These are phyloP conservation scores for Ehretia macrophylla DNA, from an alignment of 257 asterid species.

Conservation along the genomic window DNA sequence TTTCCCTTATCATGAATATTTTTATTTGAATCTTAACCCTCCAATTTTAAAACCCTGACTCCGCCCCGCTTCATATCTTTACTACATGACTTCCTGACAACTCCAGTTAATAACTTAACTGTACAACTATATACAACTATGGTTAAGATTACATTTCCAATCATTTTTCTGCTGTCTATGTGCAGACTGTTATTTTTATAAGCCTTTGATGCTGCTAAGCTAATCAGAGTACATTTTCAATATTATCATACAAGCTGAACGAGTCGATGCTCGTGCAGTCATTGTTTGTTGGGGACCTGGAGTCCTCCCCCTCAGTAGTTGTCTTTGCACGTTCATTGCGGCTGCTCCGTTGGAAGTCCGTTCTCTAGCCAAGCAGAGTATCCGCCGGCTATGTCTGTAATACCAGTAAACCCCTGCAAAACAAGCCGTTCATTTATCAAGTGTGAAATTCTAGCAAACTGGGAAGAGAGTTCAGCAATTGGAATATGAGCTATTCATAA, in stretches of 20 bases:
- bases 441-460: background rate
- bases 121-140: too few relatives aligned
- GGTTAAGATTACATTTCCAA: too few relatives aligned
- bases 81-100: too few relatives aligned
- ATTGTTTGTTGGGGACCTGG: background rate
- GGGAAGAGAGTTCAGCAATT: background rate
- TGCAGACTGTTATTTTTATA: too few relatives aligned
- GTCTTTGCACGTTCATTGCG: slow-evolving; percentile 3
- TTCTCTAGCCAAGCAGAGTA: slow-evolving; percentile 64
- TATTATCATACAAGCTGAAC: background rate
- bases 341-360: slow-evolving; percentile 59
- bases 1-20: too few relatives aligned
- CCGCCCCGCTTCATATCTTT: too few relatives aligned
- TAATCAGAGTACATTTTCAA: too few relatives aligned
- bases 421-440: background rate
- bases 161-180: too few relatives aligned
- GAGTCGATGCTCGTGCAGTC: background rate
- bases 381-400: slow-evolving; percentile 84
- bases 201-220: too few relatives aligned
- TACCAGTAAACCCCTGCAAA: slow-evolving; percentile 64
- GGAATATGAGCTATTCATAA: background rate
- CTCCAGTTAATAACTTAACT: too few relatives aligned
- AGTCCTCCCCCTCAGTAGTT: background rate
- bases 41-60: too few relatives aligned
- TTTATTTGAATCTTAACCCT: too few relatives aligned